These are phyloP conservation scores for Annulohypoxylon nitens DNA, from an alignment of 495 filamentous ascomycete species.

Conservation along the genomic window DNA sequence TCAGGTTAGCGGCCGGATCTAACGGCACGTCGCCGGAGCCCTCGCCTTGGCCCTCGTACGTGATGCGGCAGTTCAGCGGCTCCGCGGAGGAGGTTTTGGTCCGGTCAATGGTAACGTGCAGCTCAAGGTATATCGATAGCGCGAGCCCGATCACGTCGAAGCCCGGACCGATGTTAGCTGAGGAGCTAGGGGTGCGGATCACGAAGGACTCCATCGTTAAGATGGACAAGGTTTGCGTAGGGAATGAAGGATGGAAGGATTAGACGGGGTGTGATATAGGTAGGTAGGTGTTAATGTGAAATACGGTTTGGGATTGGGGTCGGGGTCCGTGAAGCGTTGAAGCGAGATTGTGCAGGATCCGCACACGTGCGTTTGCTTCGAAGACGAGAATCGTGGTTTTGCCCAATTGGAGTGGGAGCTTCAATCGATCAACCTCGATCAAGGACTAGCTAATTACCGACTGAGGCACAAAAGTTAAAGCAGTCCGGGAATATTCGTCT, in stretches of 20 bases:
- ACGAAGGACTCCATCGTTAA: slow-evolving; percentile 61
- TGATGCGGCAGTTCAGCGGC: slow-evolving; percentile 87
- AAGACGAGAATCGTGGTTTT: background rate
- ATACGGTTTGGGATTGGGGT: background rate
- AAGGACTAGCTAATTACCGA: background rate
- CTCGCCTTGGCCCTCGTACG: slow-evolving; percentile 86
- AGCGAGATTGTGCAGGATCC: slow-evolving; percentile 4
- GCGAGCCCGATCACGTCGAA: slow-evolving; percentile 98
- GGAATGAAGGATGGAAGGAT: background rate
- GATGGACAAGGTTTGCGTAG: background rate
- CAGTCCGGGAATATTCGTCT: slow-evolving; percentile 8
- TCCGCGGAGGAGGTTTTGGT: slow-evolving; percentile 63
- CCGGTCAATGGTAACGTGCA: slow-evolving; percentile 77
- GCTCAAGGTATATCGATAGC: slow-evolving; percentile 88
- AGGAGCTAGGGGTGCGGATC: slow-evolving; percentile 84
- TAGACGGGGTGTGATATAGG: background rate
- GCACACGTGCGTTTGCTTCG: slow-evolving; percentile 1
- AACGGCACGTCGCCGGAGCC: slow-evolving; percentile 80
- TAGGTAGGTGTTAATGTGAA: background rate
- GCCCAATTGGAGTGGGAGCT: background rate
- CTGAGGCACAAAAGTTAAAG: too few species aligned
- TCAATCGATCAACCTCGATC: background rate
- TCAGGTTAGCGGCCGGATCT: slow-evolving; percentile 84
- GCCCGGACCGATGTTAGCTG: slow-evolving; percentile 94
- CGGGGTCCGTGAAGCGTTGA: background rate